phyloP scores from a whole-genome alignment of 768 basidiomycete species.

The Calocybe gangraenosa region DNA sequence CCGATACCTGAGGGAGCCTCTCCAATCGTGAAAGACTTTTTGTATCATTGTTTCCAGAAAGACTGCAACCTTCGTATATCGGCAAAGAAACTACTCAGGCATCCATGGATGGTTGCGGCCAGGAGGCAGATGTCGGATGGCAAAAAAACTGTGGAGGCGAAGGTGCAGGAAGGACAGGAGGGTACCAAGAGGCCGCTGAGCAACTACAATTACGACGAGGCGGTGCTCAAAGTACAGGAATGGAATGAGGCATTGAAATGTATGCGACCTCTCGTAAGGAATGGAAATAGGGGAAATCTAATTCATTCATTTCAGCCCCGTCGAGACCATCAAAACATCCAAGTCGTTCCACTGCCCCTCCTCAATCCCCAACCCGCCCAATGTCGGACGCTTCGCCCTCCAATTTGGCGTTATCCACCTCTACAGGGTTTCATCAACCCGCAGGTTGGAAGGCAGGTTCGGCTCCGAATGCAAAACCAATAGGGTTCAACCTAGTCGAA shows the following conservation, averaged over 20 bases:
- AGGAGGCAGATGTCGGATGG: conserved; percentile 63
- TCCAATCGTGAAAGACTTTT: conserved; percentile 93
- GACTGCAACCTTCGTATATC: conserved; percentile 92
- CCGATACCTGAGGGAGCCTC: conserved; percentile 95
- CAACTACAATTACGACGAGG: conserved; percentile 92
- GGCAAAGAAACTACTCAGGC: conserved; percentile 86
- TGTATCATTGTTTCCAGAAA: conserved; percentile 98
- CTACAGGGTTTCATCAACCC: conserved; percentile 25
- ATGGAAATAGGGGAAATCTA: no score
- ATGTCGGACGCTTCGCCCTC: conserved; percentile 29
- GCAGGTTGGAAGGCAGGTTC: conserved; percentile 31
- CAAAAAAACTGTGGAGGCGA: conserved; percentile 27
- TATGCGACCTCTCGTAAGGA: conserved; percentile 35
- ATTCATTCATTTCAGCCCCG: conserved; percentile 45
- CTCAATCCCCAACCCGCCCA: conserved; percentile 44
- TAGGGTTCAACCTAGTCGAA: conserved; percentile 40
- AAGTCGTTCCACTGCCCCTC: conserved; percentile 37
- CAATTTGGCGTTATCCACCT: conserved; percentile 23
- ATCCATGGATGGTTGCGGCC: conserved; percentile 94
- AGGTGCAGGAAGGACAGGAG: conserved; percentile 27
- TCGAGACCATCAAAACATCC: conserved; percentile 71
- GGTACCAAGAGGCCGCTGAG: conserved; percentile 46
- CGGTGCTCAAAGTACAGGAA: conserved; percentile 92
- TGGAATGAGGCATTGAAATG: conserved; percentile 98
- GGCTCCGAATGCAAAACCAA: conserved; percentile 27